Conservation (phyloP, 2,329 filamentous ascomycete species). For the Alternaria novae-zelandiae region DNA sequence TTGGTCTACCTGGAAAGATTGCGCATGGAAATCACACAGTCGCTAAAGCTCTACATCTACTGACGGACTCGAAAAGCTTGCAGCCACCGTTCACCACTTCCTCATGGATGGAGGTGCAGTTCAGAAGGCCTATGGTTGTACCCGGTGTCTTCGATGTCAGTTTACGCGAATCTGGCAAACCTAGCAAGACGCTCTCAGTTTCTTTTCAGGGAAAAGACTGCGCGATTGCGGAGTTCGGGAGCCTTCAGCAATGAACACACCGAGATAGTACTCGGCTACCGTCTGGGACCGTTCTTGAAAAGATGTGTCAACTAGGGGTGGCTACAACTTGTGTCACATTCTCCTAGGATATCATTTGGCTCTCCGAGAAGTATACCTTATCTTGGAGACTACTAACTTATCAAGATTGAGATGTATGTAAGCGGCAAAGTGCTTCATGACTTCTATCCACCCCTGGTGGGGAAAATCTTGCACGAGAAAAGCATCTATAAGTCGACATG, state of each 20-base stretch:
- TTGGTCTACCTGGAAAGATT: constrained; percentile 10
- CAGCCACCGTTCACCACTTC: neutral
- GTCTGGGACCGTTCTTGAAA: neutral
- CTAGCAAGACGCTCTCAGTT: neutral
- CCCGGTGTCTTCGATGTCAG: constrained; percentile 1
- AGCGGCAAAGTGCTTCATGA: neutral
- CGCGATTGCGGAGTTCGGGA: neutral
- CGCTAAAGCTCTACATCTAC: neutral
- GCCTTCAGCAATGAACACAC: neutral
- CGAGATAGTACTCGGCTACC: neutral
- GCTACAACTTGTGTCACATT: neutral
- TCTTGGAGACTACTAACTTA: neutral
- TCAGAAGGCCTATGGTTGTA: constrained; percentile 7
- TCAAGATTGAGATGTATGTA: neutral
- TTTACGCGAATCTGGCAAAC: neutral
- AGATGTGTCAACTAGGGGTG: neutral
- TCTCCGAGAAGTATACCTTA: neutral
- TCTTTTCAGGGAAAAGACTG: neutral
- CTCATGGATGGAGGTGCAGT: constrained; percentile 5
- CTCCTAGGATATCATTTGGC: neutral
- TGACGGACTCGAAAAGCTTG: neutral
- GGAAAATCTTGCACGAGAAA: neutral
- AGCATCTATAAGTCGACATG: neutral
- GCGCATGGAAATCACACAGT: constrained; percentile 9
- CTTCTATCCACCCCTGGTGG: neutral